These are phyloP conservation scores for Scedosporium minutisporum DNA, from an alignment of 2,329 filamentous ascomycete genomes.

Conservation along the genomic window DNA sequence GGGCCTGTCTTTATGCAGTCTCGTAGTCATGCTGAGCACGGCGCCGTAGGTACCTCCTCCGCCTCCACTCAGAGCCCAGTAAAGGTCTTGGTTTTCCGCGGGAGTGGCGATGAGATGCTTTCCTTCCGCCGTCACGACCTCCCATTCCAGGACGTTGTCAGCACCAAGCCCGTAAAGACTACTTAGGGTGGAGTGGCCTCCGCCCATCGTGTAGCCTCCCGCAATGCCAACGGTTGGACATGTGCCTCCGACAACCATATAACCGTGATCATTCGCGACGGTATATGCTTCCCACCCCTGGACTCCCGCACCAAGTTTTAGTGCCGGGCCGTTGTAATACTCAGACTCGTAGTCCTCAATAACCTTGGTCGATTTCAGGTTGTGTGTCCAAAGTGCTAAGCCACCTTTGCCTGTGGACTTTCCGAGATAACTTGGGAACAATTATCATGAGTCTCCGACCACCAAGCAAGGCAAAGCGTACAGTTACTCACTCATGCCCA, in stretches of 20 bases:
- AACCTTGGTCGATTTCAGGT: conserved; percentile 22
- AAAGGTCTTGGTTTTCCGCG: conserved; percentile 43
- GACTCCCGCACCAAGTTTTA: conserved; percentile 47
- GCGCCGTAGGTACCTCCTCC: conserved; percentile 50
- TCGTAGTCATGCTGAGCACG: conserved; percentile 44
- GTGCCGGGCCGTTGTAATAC: conserved; percentile 32
- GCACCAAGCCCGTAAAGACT: conserved; percentile 47
- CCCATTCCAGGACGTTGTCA: conserved; percentile 46
- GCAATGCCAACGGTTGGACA: conserved; percentile 45
- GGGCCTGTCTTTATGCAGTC: conserved; percentile 32
- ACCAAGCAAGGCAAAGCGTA: neutral
- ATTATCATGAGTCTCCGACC: neutral
- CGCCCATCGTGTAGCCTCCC: conserved; percentile 51
- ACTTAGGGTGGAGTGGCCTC: conserved; percentile 45
- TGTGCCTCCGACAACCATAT: conserved; percentile 36
- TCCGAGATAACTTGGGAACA: conserved; percentile 16
- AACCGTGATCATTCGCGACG: neutral
- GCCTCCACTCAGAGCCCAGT: conserved; percentile 53
- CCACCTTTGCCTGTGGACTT: conserved; percentile 24
- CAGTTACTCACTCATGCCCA: conserved; percentile 17
- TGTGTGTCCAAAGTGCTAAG: conserved; percentile 29
- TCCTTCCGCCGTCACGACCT: conserved; percentile 44
- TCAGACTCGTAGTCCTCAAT: conserved; percentile 13
- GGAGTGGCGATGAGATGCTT: conserved; percentile 35
- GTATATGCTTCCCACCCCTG: conserved; percentile 40